A percentile compares a stretch with the other conserved stretches of the same genome.
Evolutionary conservation across 176 grass and related monocot genomes (phyloP).

Genomic region (Eragrostis curvula): DNA sequence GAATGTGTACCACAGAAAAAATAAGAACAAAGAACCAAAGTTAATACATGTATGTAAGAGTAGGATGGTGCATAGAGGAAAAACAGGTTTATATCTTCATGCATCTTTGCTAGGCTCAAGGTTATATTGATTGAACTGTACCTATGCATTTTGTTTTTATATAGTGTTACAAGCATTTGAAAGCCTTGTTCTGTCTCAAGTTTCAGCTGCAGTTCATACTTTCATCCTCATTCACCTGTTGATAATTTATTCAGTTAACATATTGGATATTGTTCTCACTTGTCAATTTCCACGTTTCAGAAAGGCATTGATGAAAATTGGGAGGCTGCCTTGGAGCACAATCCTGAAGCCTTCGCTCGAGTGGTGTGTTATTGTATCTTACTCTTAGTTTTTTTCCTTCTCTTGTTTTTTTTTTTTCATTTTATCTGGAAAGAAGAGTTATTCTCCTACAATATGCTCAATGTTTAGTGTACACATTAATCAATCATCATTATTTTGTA

Average conservation of each 20-base stretch:
- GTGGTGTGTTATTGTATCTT: slow-evolving; percentile 60
- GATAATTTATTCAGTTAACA: slow-evolving; percentile 30
- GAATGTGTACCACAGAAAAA: not conserved
- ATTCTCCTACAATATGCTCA: slow-evolving; percentile 9
- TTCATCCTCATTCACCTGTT: slow-evolving; percentile 13
- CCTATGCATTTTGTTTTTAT: not conserved
- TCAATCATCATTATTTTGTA: slow-evolving; percentile 24
- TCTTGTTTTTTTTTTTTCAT: not conserved
- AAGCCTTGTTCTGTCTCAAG: slow-evolving; percentile 18
- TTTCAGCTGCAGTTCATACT: slow-evolving; percentile 19
- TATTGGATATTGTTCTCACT: slow-evolving; percentile 21
- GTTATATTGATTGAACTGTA: slow-evolving; percentile 15
- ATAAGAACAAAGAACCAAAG: not conserved
- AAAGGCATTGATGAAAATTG: slow-evolving; percentile 99
- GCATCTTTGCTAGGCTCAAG: slow-evolving; percentile 20
- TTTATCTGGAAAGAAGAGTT: not conserved
- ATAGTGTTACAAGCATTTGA: not conserved
- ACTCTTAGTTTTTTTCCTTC: slow-evolving; percentile 22
- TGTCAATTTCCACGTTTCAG: slow-evolving; percentile 53
- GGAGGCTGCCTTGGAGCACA: slow-evolving; percentile 97
- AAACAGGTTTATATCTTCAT: slow-evolving; percentile 13
- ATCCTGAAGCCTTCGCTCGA: slow-evolving; percentile 98
- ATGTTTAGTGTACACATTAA: slow-evolving; percentile 32
- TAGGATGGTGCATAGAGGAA: not conserved
- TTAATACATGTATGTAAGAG: not conserved